A percentile compares a stretch with the other conserved stretches of the same genome.
These are phyloP conservation scores for Gossypium mustelinum DNA, from an alignment of 345 rosid species.

Conservation along the genomic window DNA sequence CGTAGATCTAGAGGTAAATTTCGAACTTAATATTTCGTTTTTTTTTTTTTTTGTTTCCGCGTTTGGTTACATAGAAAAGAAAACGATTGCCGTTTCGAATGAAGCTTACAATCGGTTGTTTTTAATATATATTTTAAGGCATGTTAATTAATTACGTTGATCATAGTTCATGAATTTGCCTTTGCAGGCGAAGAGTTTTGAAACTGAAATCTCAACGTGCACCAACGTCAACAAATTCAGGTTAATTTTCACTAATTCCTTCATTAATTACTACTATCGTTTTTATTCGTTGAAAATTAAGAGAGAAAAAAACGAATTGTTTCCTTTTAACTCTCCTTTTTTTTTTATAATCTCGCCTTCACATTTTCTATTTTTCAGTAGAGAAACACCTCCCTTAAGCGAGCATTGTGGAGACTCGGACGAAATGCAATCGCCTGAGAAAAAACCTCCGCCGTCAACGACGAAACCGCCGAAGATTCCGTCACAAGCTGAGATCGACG, in stretches of 20 bases:
- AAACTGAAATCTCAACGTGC: constrained; percentile 43
- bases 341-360: not conserved
- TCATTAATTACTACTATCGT: constrained; percentile 11
- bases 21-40: not conserved
- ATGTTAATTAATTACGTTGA: not conserved
- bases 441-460: not conserved
- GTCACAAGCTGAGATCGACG: constrained; percentile 44
- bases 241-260: constrained; percentile 22
- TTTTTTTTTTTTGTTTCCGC: not conserved
- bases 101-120: not conserved
- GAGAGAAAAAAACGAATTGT: not conserved
- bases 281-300: not conserved
- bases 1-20: constrained; percentile 58
- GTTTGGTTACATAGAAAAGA: constrained; percentile 18
- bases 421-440: constrained; percentile 24
- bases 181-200: constrained; percentile 39
- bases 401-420: constrained; percentile 19
- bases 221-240: constrained; percentile 39
- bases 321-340: not conserved
- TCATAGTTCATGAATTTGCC: constrained; percentile 10
- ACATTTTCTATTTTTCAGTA: constrained; percentile 13
- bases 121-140: not conserved
- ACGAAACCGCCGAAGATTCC: constrained; percentile 23
- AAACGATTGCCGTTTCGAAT: not conserved
- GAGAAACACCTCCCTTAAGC: constrained; percentile 33